These are phyloP conservation scores for Mrakia blollopis DNA, from an alignment of 768 basidiomycete genomes.

Conservation along the genomic window DNA sequence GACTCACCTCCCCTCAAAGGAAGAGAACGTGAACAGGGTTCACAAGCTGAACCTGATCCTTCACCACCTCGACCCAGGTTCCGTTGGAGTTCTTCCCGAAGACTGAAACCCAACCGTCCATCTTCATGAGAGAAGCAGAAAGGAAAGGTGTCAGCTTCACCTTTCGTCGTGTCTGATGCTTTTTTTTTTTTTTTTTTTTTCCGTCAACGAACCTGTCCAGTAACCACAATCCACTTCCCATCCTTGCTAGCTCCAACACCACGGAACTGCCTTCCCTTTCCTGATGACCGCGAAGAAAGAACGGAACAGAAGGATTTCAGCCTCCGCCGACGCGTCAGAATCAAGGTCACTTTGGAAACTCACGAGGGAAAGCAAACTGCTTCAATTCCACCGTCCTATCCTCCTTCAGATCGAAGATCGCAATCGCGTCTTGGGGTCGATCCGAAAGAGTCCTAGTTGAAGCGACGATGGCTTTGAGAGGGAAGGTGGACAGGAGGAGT, in stretches of 20 bases:
- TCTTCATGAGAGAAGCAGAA: not conserved
- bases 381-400: constrained; percentile 3
- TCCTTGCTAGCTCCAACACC: constrained; percentile 25
- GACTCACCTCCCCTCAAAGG: not conserved
- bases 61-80: not conserved
- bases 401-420: constrained; percentile 1
- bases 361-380: constrained; percentile 13
- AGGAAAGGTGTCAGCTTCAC: not conserved
- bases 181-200: too few species aligned
- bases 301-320: too few species aligned
- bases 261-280: constrained; percentile 29
- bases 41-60: not conserved
- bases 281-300: not conserved
- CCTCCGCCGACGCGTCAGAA: too few species aligned
- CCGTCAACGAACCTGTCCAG: constrained; percentile 11
- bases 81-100: constrained; percentile 7
- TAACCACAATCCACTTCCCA: constrained; percentile 21
- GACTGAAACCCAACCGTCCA: constrained; percentile 8
- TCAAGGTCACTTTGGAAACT: too few species aligned
- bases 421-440: constrained; percentile 13
- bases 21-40: constrained; percentile 2
- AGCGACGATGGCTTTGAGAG: constrained; percentile 11
- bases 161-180: not conserved
- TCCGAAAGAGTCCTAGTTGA: constrained; percentile 23
- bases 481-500: constrained; percentile 12